Conservation (phyloP, 345 rosid species). For the Laguncularia racemosa region DNA sequence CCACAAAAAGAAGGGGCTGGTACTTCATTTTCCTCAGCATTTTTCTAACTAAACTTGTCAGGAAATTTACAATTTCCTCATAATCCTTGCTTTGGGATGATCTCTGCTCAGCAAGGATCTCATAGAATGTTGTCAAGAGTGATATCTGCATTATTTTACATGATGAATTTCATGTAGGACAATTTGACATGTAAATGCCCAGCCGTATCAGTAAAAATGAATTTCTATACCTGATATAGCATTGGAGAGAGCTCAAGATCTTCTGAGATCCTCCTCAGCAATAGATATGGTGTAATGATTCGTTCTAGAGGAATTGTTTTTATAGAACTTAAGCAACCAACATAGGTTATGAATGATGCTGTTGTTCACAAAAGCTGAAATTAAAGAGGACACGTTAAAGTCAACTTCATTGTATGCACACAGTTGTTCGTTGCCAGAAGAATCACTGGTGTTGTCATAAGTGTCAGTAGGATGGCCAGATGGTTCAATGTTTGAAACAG, state of each 20-base stretch:
- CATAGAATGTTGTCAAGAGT: constrained; percentile 56
- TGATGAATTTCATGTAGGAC: constrained; percentile 1
- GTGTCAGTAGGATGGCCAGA: constrained; percentile 30
- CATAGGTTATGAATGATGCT: constrained; percentile 77
- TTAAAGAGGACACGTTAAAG: constrained; percentile 63
- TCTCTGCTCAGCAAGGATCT: constrained; percentile 77
- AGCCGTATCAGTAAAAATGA: background rate
- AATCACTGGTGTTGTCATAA: constrained; percentile 45
- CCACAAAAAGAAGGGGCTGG: constrained; percentile 91
- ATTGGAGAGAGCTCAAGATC: constrained; percentile 86
- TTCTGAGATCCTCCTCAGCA: constrained; percentile 69
- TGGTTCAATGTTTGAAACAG: constrained; percentile 25
- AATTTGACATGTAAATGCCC: background rate
- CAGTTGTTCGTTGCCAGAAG: constrained; percentile 61
- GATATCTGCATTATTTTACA: constrained; percentile 57
- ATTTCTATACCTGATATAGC: constrained; percentile 76
- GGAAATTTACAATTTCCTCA: constrained; percentile 48
- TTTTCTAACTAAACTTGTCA: constrained; percentile 53
- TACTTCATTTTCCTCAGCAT: constrained; percentile 81
- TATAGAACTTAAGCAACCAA: constrained; percentile 87
- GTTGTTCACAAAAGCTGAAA: constrained; percentile 73
- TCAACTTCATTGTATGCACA: constrained; percentile 72
- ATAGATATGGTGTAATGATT: constrained; percentile 57
- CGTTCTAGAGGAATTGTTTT: constrained; percentile 54
- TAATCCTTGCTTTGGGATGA: constrained; percentile 52